Evolutionary conservation across 2,329 filamentous ascomycete species (phyloP).

Genomic region (Aspergillaceae sp.): DNA sequence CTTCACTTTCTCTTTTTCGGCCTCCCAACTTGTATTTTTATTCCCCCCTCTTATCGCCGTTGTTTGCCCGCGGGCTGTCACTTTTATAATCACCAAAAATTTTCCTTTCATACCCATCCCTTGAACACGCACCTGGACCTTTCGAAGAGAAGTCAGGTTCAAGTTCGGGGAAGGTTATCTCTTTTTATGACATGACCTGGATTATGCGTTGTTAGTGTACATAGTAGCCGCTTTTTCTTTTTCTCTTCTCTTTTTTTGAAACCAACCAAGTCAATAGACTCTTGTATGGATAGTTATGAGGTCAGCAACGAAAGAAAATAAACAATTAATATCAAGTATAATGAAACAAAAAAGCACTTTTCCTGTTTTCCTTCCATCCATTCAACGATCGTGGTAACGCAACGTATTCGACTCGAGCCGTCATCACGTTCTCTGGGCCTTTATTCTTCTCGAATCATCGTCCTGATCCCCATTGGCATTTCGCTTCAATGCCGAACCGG

Average conservation of each 20-base stretch:
- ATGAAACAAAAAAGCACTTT: slow-evolving; percentile 16
- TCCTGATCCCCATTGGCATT: slow-evolving; percentile 15
- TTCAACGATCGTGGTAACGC: background rate
- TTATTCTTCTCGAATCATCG: slow-evolving; percentile 18
- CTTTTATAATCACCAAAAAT: background rate
- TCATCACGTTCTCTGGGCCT: slow-evolving; percentile 16
- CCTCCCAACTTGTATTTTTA: slow-evolving; percentile 24
- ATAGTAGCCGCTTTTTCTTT: slow-evolving; percentile 22
- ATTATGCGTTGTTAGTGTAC: slow-evolving; percentile 30
- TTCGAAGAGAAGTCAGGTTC: slow-evolving; percentile 11
- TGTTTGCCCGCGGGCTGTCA: slow-evolving; percentile 5
- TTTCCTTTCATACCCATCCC: slow-evolving; percentile 2
- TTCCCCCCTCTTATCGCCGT: slow-evolving; percentile 8
- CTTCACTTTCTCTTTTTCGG: slow-evolving; percentile 8
- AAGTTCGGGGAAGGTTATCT: slow-evolving; percentile 12
- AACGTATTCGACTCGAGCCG: background rate
- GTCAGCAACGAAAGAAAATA: slow-evolving; percentile 25
- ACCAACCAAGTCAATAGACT: slow-evolving; percentile 17
- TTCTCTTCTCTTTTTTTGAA: slow-evolving; percentile 8
- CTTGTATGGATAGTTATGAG: slow-evolving; percentile 32
- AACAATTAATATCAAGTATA: slow-evolving; percentile 25
- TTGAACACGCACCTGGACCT: slow-evolving; percentile 1
- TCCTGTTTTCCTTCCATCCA: slow-evolving; percentile 4
- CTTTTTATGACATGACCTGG: slow-evolving; percentile 15
- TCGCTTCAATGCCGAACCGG: slow-evolving; percentile 22